A percentile compares a stretch with the other conserved stretches of the same genome.
Evolutionary conservation across 768 basidiomycete species (phyloP).

Genomic region (Coprinopsis sp.): DNA sequence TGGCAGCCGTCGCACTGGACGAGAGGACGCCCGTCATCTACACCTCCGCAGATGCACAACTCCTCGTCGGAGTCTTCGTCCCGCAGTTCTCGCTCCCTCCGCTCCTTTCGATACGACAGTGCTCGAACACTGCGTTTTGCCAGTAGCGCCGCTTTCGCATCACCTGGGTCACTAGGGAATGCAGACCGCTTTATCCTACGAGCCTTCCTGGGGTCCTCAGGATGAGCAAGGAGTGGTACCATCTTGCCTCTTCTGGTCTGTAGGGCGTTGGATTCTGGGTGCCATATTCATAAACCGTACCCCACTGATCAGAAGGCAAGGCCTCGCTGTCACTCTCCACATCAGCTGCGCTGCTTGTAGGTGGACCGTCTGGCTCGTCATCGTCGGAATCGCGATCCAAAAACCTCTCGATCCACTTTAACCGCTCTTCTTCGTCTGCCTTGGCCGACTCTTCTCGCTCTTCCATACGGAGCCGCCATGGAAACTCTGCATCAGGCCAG

Average conservation of each 20-base stretch:
- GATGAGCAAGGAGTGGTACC: constrained; percentile 47
- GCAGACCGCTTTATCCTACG: constrained; percentile 25
- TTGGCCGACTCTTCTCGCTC: constrained; percentile 48
- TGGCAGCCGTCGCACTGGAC: constrained; percentile 81
- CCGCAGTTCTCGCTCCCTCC: constrained; percentile 28
- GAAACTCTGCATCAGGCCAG: constrained; percentile 78
- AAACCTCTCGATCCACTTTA: constrained; percentile 66
- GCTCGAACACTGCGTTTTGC: constrained; percentile 67
- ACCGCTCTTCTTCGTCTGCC: constrained; percentile 53
- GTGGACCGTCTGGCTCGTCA: constrained; percentile 33
- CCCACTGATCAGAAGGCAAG: constrained; percentile 24
- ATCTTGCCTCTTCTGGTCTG: constrained; percentile 51
- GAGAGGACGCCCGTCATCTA: constrained; percentile 66
- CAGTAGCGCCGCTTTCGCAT: constrained; percentile 68
- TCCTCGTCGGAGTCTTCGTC: constrained; percentile 43
- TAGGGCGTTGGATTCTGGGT: constrained; percentile 23
- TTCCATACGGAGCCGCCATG: constrained; percentile 64
- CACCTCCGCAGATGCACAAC: constrained; percentile 62
- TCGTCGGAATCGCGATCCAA: constrained; percentile 70
- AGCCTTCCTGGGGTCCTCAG: constrained; percentile 21
- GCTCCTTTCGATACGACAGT: constrained; percentile 49
- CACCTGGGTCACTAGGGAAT: constrained; percentile 66
- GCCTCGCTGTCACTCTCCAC: constrained; percentile 26
- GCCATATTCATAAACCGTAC: constrained; percentile 24
- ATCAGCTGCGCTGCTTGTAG: constrained; percentile 7